phyloP scores from a whole-genome alignment of 495 filamentous ascomycete species.

The Cudoniella acicularis region DNA sequence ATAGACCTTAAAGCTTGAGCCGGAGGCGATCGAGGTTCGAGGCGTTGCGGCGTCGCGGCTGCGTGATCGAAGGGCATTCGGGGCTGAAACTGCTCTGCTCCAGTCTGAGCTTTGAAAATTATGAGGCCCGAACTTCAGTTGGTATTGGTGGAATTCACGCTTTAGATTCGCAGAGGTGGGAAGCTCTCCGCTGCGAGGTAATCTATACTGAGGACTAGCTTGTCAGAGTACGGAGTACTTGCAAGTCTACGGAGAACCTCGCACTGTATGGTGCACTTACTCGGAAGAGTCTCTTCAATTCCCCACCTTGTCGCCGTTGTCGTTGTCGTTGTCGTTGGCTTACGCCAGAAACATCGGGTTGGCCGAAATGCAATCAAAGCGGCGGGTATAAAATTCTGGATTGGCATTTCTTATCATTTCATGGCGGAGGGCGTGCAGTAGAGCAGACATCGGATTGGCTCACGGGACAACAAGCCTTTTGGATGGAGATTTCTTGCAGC shows the following conservation, averaged over 20 bases:
- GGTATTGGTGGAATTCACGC: no score
- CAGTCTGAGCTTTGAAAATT: no score
- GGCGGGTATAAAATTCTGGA: not conserved
- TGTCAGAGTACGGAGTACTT: no score
- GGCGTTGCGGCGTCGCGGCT: not conserved
- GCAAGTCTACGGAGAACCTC: no score
- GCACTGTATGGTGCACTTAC: no score
- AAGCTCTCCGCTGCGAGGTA: no score
- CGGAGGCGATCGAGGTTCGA: not conserved
- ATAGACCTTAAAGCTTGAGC: not conserved
- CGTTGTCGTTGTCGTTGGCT: not conserved
- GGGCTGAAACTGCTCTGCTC: no score
- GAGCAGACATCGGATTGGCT: not conserved
- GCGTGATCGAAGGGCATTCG: not conserved
- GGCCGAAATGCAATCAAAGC: not conserved
- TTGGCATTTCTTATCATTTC: not conserved
- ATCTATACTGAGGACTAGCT: no score
- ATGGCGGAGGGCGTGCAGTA: not conserved
- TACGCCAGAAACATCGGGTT: not conserved
- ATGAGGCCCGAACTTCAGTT: no score
- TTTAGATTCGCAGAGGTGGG: no score
- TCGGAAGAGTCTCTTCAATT: not conserved
- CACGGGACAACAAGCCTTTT: not conserved
- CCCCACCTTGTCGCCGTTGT: not conserved
- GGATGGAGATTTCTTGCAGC: not conserved